A percentile compares a stretch with the other conserved stretches of the same genome.
These are phyloP conservation scores for Filobasidium wieringae DNA, from an alignment of 768 basidiomycete genomes.

Conservation along the genomic window DNA sequence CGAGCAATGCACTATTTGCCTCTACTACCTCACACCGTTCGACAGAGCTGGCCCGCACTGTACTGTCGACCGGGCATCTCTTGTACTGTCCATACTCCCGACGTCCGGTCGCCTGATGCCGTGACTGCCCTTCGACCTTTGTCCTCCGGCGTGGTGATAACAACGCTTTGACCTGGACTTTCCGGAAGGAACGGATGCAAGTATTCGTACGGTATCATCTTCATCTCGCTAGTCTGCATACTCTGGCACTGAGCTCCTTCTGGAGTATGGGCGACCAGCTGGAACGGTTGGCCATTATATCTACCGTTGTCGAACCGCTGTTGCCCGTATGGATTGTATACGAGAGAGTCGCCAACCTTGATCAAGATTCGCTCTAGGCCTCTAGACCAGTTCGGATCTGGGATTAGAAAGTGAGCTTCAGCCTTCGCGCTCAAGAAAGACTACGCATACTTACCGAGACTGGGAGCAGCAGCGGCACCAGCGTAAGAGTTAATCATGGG, in stretches of 20 bases:
- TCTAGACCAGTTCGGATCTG: background rate
- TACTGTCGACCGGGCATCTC: background rate
- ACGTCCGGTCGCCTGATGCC: background rate
- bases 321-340: background rate
- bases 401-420: background rate
- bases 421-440: background rate
- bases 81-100: background rate
- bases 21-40: too few relatives aligned
- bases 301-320: background rate
- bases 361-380: background rate
- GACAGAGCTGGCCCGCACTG: background rate
- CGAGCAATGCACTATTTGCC: too few relatives aligned
- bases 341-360: background rate
- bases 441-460: background rate
- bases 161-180: background rate
- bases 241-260: background rate
- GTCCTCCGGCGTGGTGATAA: background rate
- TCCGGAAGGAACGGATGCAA: background rate
- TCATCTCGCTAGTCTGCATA: background rate
- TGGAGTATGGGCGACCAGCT: background rate
- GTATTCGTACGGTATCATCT: background rate
- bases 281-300: background rate
- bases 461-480: background rate
- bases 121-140: background rate
- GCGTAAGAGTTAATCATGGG: background rate